A percentile compares a stretch with the other conserved stretches of the same genome.
Conservation (phyloP, 2,329 filamentous ascomycete species). For the Ceratocystis variospora region DNA sequence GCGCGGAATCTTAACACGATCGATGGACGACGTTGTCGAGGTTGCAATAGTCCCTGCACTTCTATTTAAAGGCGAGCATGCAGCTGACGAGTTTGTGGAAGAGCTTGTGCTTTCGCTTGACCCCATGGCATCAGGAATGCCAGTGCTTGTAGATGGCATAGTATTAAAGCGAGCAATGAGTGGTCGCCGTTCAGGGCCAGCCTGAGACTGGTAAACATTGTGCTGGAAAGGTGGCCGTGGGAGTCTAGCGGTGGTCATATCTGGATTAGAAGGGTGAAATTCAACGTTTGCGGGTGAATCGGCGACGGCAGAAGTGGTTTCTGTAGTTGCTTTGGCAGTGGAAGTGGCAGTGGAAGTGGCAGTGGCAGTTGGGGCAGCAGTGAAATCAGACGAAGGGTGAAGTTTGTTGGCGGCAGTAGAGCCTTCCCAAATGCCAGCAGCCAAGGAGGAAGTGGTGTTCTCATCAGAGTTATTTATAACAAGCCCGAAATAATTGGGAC, state of each 20-base stretch:
- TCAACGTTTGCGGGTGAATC: not conserved
- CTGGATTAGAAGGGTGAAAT: not conserved
- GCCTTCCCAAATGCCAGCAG: not conserved
- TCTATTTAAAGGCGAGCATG: not conserved
- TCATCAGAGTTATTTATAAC: slow-evolving; percentile 48
- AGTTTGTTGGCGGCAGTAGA: not conserved
- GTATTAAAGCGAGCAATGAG: slow-evolving; percentile 8
- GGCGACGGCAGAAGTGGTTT: not conserved
- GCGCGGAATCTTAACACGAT: slow-evolving; percentile 3
- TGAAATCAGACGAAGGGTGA: not conserved
- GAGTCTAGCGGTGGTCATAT: slow-evolving; percentile 7
- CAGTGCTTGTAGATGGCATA: not conserved
- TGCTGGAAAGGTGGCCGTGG: slow-evolving; percentile 7
- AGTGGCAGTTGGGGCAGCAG: not conserved
- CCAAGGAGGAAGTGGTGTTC: slow-evolving; percentile 33
- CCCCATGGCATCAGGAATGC: not conserved
- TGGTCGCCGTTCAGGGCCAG: slow-evolving; percentile 2
- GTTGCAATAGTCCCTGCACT: not conserved
- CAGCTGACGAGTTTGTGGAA: not conserved
- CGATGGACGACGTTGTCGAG: not conserved
- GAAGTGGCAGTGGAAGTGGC: not conserved
- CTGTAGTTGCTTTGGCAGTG: not conserved
- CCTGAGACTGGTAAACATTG: slow-evolving; percentile 10
- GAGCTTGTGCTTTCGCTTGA: not conserved
- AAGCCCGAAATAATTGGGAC: slow-evolving; percentile 81